Base-by-base conservation (phyloP, 2,329 filamentous ascomycete genomes). In the Phialophora expanda region DNA sequence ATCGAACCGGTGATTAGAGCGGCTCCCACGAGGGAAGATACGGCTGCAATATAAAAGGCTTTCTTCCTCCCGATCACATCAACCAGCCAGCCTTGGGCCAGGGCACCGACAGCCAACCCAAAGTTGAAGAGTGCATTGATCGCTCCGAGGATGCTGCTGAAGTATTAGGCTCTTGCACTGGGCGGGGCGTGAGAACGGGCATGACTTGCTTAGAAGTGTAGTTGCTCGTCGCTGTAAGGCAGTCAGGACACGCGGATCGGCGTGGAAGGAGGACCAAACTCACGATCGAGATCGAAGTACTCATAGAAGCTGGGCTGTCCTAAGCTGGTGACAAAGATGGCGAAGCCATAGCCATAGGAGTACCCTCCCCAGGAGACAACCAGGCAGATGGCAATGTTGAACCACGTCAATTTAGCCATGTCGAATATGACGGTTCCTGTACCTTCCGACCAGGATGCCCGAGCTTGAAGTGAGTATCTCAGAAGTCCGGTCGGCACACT, bases 301-400 rank as follows among this genome's bases (percentile, higher is more conserved):
- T 72, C 65, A 70, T 83, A 85, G 81, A 81, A 85, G 68, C 81
- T 81, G 5, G 82, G 81, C 62, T 85, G 82, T 12, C 83, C 83
- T 57, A 84, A 82, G 11, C 82, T 84, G 59, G 80, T 82, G 38
- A 79, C 76, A 44, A 85, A 84, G 41, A 84, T 79, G 1, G 82
- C 82, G 11, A 82, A 77, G 57, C 78, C 80, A 69, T 84, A 84
- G 38, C 83, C 82, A 66, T 84, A 84, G 1, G 82, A 26, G 38
- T 30, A 66, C n/a, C 64, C 64, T 46, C 64, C 64, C 59, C 64
- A 63, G 24, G 58, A 46, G 17, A 66, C 64, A 14, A 63, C 50
- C 14, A 66, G 64, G 28, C 64, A 66, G 56, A 67, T 64, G 46
- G 48, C 61, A 11, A 67, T 46, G 20, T 64, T 67, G 38, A 64